Evolutionary conservation across 192 early-diverging fungal species (phyloP).

Genomic region (Backusella circina): DNA sequence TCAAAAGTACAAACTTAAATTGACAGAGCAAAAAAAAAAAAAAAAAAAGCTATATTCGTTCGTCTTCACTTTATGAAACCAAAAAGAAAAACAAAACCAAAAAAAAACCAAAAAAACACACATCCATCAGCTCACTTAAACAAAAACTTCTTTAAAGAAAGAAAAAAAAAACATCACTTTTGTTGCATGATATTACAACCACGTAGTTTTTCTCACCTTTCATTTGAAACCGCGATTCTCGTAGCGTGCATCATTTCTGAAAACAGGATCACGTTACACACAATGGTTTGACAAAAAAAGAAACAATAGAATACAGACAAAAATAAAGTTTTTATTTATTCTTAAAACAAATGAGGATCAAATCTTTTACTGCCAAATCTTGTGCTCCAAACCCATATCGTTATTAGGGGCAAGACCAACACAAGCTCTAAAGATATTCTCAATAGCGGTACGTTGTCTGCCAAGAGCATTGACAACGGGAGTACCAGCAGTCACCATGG

Average conservation of each 20-base stretch:
- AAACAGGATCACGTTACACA: background rate
- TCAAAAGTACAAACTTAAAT: too few species aligned
- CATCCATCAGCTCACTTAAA: too few species aligned
- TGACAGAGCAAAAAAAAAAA: too few species aligned
- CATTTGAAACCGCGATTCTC: background rate
- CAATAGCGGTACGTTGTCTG: slow-evolving; percentile 95
- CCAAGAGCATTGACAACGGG: slow-evolving; percentile 94
- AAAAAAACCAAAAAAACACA: too few species aligned
- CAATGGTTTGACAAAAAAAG: background rate
- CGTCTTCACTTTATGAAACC: too few species aligned
- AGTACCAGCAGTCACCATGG: slow-evolving; percentile 87
- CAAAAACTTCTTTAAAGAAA: too few species aligned
- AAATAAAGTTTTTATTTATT: background rate
- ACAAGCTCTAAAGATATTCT: slow-evolving; percentile 97
- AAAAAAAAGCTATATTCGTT: too few species aligned
- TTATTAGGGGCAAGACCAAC: slow-evolving; percentile 93
- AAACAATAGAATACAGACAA: background rate
- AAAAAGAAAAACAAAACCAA: too few species aligned
- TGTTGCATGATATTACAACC: too few species aligned
- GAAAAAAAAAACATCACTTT: too few species aligned
- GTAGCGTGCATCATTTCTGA: background rate
- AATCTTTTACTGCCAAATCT: slow-evolving; percentile 44
- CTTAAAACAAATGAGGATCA: background rate
- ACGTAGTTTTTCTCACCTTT: too few species aligned
- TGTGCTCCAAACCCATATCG: slow-evolving; percentile 96